Base-by-base conservation (phyloP, 768 basidiomycete genomes). In the Asterophora parasitica region DNA sequence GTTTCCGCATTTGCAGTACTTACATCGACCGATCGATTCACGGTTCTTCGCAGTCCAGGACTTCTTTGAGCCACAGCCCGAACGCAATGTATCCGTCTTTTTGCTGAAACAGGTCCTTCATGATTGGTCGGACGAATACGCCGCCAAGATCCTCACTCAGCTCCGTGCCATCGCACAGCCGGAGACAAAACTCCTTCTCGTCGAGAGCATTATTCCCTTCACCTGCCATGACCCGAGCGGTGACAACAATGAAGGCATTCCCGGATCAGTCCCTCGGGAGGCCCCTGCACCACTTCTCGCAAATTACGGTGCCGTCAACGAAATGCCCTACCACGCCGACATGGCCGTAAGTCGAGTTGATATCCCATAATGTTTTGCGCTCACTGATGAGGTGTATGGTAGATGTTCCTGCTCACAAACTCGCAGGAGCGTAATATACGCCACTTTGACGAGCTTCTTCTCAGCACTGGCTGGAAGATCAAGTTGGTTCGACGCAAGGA, bases 71-170 rank as follows among this genome's bases (percentile, higher is more conserved):
- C 23, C 23, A 23, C 23, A 23, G 23, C 23, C 23, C 23, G 13
- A 39, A 40, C 20, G 61, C 28, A 52, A 69, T 59, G 67, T 73
- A 0, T 31, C 46, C 39, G 70, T 78, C 6, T 81, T 73, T 52
- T 54, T 80, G n/a, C 53, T 81, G 28, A 68, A 77, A 28, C 69
- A 72, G 7, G 69, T 80, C 40, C 67, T 77, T 30, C 79, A 81
- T 51, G 77, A 81, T 52, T 81, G 79, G 79, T 69, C 77, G 1
- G 75, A 79, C 44, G 59, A 44, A 17, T 47, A 59, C 34, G 46
- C 42, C 19, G 23, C 46, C 39, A 58, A 57, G 33, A 61, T 71
- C 42, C 58, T 72, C 2, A 36, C 30, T 10, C 55, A 62, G 7
- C 61, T 71, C 3, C 61, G 63, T 12, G 55, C 35, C 1, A 66